Percentiles rank a stretch among this genome's conserved stretches.
Conservation (phyloP, 768 basidiomycete genomes). For the Leucocoprinus sp. region DNA sequence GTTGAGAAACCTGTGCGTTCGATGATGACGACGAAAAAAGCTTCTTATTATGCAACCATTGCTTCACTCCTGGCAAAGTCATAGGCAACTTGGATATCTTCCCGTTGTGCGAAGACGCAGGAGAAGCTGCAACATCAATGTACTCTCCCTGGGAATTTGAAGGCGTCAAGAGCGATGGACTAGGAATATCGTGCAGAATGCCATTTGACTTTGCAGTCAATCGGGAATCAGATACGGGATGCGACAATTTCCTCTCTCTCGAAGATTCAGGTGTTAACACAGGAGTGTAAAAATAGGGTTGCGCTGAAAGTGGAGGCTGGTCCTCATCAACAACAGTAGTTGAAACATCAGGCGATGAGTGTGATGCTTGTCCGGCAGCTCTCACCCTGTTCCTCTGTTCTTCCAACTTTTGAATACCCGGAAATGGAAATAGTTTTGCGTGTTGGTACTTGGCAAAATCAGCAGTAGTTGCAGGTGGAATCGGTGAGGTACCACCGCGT, state of each 20-base stretch:
- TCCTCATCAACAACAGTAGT: conserved; percentile 42
- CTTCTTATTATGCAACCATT: conserved; percentile 65
- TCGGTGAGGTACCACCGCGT: conserved; percentile 62
- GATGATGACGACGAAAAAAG: conserved; percentile 34
- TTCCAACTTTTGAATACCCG: conserved; percentile 73
- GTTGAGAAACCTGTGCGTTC: background rate
- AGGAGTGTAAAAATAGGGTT: conserved; percentile 43
- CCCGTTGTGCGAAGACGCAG: conserved; percentile 29
- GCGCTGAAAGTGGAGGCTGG: conserved; percentile 31
- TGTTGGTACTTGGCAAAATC: conserved; percentile 70
- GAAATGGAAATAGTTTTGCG: conserved; percentile 84
- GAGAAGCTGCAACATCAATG: conserved; percentile 29
- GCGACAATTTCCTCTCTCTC: conserved; percentile 57
- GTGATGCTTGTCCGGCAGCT: conserved; percentile 37
- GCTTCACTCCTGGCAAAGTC: conserved; percentile 70
- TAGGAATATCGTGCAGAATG: conserved; percentile 9
- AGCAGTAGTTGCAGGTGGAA: conserved; percentile 63
- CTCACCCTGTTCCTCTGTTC: conserved; percentile 50
- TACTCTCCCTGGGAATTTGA: conserved; percentile 45
- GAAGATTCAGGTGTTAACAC: conserved; percentile 40
- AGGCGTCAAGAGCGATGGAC: conserved; percentile 20
- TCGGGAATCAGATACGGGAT: conserved; percentile 63
- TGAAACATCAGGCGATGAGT: conserved; percentile 37
- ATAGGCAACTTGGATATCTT: conserved; percentile 51
- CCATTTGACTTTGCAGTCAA: conserved; percentile 45